phyloP scores from a whole-genome alignment of 306 rosid species.

The Prunus mume region DNA sequence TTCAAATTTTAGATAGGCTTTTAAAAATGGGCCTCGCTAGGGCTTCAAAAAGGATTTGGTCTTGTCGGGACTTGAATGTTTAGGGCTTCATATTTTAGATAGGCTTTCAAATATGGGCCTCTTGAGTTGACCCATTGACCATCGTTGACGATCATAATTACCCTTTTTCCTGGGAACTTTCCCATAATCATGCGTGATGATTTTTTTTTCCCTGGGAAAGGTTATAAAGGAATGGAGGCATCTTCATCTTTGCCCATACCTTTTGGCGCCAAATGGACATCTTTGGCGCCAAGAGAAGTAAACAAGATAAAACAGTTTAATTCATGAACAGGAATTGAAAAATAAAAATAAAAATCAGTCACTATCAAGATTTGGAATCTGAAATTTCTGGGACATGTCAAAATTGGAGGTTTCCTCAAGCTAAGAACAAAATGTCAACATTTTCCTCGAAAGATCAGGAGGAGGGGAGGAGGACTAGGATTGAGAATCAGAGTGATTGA shows the following conservation, averaged over 20 bases:
- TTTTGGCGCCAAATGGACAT: constrained; percentile 4
- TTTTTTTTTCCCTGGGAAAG: not conserved
- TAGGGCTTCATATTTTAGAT: not conserved
- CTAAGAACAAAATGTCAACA: constrained; percentile 13
- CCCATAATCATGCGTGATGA: constrained; percentile 1
- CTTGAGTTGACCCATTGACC: not conserved
- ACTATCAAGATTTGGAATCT: not conserved
- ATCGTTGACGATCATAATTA: not conserved
- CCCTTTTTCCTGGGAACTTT: not conserved
- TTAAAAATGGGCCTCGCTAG: too few relatives aligned
- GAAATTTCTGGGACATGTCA: not conserved
- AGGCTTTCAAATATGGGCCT: not conserved
- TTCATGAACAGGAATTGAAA: not conserved
- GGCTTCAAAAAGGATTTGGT: not conserved
- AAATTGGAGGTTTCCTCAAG: not conserved
- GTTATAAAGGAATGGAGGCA: not conserved
- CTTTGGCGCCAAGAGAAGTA: not conserved
- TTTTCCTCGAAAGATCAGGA: constrained; percentile 32
- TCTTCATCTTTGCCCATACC: constrained; percentile 6
- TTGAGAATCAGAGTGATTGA: constrained; percentile 15
- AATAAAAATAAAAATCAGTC: not conserved
- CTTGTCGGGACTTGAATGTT: not conserved
- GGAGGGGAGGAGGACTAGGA: not conserved
- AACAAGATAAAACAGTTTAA: not conserved
- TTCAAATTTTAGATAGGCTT: not conserved